These are phyloP conservation scores for Tubosaeta brunneosetosa DNA, from an alignment of 768 basidiomycete genomes.

Conservation along the genomic window DNA sequence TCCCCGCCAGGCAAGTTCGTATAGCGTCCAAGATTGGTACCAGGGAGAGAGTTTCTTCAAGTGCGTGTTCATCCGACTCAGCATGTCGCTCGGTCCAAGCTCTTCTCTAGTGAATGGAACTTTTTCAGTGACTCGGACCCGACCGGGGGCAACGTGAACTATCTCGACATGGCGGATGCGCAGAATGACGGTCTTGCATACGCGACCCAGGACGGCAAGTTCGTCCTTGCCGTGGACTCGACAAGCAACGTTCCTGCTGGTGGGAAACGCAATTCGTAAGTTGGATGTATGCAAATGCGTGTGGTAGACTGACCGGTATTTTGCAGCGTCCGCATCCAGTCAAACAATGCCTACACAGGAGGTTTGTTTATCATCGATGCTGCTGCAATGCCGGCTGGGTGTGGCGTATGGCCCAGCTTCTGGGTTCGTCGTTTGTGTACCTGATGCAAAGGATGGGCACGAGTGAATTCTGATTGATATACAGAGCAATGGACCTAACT, in stretches of 20 bases:
- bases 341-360: constrained; percentile 50
- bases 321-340: constrained; percentile 59
- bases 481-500: constrained; percentile 46
- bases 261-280: constrained; percentile 48
- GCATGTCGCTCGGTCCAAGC: neutral
- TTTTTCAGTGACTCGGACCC: constrained; percentile 62
- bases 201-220: constrained; percentile 46
- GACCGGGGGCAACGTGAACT: constrained; percentile 66
- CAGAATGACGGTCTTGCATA: constrained; percentile 49
- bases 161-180: constrained; percentile 45
- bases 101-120: constrained; percentile 48
- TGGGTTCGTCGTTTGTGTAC: constrained; percentile 32
- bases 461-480: neutral
- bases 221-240: constrained; percentile 59
- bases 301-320: neutral
- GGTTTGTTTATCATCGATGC: constrained; percentile 77
- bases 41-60: constrained; percentile 50
- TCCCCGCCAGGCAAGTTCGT: constrained; percentile 15
- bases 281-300: neutral
- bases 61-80: constrained; percentile 31
- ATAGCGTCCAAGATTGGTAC: constrained; percentile 33
- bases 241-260: constrained; percentile 43
- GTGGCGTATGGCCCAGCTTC: constrained; percentile 59
- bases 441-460: neutral
- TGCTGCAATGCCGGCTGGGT: constrained; percentile 63